Conservation (phyloP, 1,284 basidiomycete genomes). For the Inonotus obliquus region DNA sequence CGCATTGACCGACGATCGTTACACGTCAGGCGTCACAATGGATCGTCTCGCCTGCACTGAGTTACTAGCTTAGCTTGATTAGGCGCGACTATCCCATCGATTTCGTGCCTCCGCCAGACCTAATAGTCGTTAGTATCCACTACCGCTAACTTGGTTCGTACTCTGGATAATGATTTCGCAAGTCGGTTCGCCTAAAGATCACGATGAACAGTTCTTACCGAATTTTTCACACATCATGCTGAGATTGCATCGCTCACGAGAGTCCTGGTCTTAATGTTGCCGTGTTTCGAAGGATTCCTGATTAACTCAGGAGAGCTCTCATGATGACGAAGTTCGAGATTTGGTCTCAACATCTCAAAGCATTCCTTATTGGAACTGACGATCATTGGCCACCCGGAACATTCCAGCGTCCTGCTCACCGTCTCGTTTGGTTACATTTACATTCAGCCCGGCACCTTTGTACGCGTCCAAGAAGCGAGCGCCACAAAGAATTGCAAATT, state of each 20-base stretch:
- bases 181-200: conserved; percentile 47
- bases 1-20: conserved; percentile 31
- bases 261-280: conserved; percentile 41
- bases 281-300: conserved; percentile 48
- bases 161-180: conserved; percentile 29
- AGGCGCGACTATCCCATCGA: conserved; percentile 78
- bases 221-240: no score
- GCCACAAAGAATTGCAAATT: no score
- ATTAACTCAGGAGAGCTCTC: conserved; percentile 28
- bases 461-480: no score
- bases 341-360: conserved; percentile 53
- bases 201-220: no score
- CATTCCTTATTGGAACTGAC: conserved; percentile 37
- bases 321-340: no score
- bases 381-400: neutral
- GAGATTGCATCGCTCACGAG: conserved; percentile 56
- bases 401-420: neutral
- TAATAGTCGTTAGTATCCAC: conserved; percentile 24
- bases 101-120: conserved; percentile 66
- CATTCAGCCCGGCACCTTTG: no score
- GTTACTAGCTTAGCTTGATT: conserved; percentile 75
- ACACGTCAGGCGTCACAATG: neutral
- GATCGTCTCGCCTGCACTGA: conserved; percentile 21
- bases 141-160: neutral
- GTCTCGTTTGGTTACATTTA: no score